Evolutionary conservation across 768 basidiomycete species (phyloP), one percentile per base, ranked within the genome.

Genomic region (Lactifluus piperatus): DNA sequence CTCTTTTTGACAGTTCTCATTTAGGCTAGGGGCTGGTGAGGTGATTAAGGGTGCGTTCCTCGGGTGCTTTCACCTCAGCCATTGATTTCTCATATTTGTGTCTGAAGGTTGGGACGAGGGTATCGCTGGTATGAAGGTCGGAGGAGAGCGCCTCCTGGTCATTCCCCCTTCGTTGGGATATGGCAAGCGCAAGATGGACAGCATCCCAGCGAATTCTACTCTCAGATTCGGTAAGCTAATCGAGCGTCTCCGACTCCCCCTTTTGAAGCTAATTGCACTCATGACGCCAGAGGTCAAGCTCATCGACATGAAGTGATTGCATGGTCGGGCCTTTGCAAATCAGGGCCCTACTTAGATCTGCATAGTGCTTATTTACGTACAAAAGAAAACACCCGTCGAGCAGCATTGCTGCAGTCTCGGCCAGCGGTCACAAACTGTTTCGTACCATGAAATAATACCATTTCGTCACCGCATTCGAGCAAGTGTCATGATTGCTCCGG

Each of bases 111-210:
- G 94, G 94, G 95, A 97, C 66, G 76, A 90, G 67, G 95, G 94
- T 41, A 78, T 97, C 56, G 84, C 77, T 30, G 95, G 95, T 34
- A 97, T 98, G 94, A 85, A 90, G 66, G 83, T 86, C 41, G 88
- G 84, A 41, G 94, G 94, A 27, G 94, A 97, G 73, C 83, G 95
- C 51, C 74, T 83, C 57, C 76, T 98, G 64, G 83, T 78, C 44
- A 79, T 94, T 50, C 91, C 91, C 45, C 74, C 88, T 14, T 67
- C 76, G 29, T 77, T 90, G 76, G 87, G 71, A 20, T 90, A 88
- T 62, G 95, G 94, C 45, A 79, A 75, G 63, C 76, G 74, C 67
- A 84, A 85, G 67, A 73, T 75, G 65, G 71, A 69, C 2, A 79
- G 70, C 10, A 94, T 95, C 56, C 93, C 93, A 52, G 67, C 82